Conservation (phyloP, 345 rosid genomes). For the Gynandropsis gynandra region DNA sequence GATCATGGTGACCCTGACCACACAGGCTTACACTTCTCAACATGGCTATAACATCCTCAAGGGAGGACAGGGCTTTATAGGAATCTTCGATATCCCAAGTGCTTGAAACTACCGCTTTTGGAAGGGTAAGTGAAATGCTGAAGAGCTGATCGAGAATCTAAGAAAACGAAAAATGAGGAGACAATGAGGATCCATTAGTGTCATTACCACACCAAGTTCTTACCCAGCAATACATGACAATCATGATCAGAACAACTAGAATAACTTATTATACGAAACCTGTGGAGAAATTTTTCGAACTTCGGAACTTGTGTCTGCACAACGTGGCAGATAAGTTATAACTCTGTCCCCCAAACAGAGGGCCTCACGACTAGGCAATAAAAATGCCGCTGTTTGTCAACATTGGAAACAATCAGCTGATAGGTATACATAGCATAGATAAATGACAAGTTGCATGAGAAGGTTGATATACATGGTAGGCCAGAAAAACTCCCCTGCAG, state of each 20-base stretch:
- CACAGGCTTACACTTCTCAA: slow-evolving; percentile 58
- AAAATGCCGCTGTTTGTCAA: slow-evolving; percentile 62
- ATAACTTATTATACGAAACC: slow-evolving; percentile 37
- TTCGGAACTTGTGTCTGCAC: slow-evolving; percentile 90
- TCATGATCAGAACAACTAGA: slow-evolving; percentile 7
- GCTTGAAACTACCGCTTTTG: slow-evolving; percentile 54
- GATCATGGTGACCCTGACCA: slow-evolving; percentile 18
- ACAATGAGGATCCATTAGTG: slow-evolving; percentile 14
- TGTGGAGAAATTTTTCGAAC: slow-evolving; percentile 89
- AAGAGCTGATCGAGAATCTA: slow-evolving; percentile 93
- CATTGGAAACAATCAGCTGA: slow-evolving; percentile 14
- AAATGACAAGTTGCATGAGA: slow-evolving; percentile 2
- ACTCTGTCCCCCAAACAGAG: slow-evolving; percentile 90
- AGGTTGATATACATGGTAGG: slow-evolving; percentile 62
- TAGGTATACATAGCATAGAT: slow-evolving; percentile 7
- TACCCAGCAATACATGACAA: slow-evolving; percentile 12
- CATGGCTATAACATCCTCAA: slow-evolving; percentile 94
- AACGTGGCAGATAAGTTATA: slow-evolving; percentile 87
- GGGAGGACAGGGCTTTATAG: slow-evolving; percentile 76
- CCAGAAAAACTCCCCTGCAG: slow-evolving; percentile 57
- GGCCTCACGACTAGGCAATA: slow-evolving; percentile 88
- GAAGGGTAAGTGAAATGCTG: slow-evolving; percentile 89
- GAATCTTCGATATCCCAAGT: slow-evolving; percentile 57
- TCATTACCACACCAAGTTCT: slow-evolving; percentile 6
- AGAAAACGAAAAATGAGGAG: slow-evolving; percentile 16